phyloP scores from a whole-genome alignment of 345 rosid genomes.

The Conringia planisiliqua region DNA sequence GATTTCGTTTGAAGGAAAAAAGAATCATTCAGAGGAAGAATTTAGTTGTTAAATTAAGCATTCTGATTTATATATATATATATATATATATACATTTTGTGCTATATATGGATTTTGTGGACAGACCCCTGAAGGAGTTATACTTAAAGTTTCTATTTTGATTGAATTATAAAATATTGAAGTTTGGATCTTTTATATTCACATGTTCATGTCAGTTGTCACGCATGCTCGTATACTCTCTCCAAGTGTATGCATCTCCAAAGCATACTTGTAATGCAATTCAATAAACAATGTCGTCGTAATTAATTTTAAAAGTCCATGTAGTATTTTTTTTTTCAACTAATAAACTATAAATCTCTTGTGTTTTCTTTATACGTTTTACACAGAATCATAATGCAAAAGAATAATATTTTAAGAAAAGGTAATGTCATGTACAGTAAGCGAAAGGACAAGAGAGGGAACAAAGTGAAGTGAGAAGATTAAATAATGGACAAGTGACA shows the following conservation, averaged over 20 bases:
- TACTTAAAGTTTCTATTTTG: not conserved
- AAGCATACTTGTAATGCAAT: constrained; percentile 9
- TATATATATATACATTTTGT: not conserved
- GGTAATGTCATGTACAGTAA: constrained; percentile 24
- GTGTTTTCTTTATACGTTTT: not conserved
- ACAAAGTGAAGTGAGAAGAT: constrained; percentile 16
- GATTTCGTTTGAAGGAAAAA: not conserved
- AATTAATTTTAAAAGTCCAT: not conserved
- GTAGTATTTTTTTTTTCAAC: not conserved
- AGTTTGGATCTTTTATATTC: constrained; percentile 23
- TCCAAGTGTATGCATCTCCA: constrained; percentile 19
- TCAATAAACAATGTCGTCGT: not conserved
- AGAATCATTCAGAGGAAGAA: not conserved
- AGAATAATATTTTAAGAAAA: constrained; percentile 15
- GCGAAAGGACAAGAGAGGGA: constrained; percentile 25
- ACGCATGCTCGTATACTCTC: constrained; percentile 16
- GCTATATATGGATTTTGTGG: not conserved
- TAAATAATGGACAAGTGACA: constrained; percentile 26
- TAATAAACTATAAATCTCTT: not conserved
- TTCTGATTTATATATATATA: too few relatives aligned
- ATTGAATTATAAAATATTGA: constrained; percentile 2
- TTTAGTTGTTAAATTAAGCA: not conserved
- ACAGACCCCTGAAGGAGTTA: constrained; percentile 10
- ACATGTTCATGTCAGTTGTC: constrained; percentile 33
- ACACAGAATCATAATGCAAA: constrained; percentile 15